Evolutionary conservation across 2,329 filamentous ascomycete species (phyloP), one percentile per base, ranked within the genome.

Genomic region (Diaporthe sp.): DNA sequence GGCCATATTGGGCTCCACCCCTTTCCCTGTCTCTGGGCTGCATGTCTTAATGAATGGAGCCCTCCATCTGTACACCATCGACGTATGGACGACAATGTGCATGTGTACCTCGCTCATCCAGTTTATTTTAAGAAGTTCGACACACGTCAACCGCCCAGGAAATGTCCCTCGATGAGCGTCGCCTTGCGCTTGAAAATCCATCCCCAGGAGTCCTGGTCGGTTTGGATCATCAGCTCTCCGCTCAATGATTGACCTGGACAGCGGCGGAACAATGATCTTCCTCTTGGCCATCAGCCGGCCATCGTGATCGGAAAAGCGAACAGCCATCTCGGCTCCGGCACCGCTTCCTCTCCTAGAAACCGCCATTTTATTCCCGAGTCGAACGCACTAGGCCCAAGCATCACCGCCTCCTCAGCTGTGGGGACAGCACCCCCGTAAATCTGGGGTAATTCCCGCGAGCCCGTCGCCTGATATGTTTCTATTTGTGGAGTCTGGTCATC

Each of bases 1-100:
- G 31, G 34, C 65, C 49, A 70, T 70, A 55, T 70, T 70, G 65
- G 65, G 65, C 34, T 42, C 65, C 65, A 73, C 61, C 58, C n/a
- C 17, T 44, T 25, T 42, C 34, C 9, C 28, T 53, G 46, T 46
- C 22, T 31, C 58, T 31, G 46, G 71, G 44, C 68, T 58, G 67
- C 68, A 57, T 25, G 44, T 31, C 15, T 53, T 55, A 55, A 55
- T 70, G 49, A 70, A 39, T 70, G 65, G 65, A 55, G 65, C 65
- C 65, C 31, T 70, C 28, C 61, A 67, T 49, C 17, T 8, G 62
- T 51, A 39, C 46, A 53, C 62, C 62, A 53, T 55, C 65, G 49
- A 55, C 34, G 28, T 15, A 55, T 39, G 31, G 17, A n/a, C n/a
- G 31, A 53, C n/a, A 8, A 8, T 68, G 22, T 42, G 25, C 65